Evolutionary conservation across 345 rosid species (phyloP), one percentile per base, ranked within the genome.

Genomic region (Mangifera indica): DNA sequence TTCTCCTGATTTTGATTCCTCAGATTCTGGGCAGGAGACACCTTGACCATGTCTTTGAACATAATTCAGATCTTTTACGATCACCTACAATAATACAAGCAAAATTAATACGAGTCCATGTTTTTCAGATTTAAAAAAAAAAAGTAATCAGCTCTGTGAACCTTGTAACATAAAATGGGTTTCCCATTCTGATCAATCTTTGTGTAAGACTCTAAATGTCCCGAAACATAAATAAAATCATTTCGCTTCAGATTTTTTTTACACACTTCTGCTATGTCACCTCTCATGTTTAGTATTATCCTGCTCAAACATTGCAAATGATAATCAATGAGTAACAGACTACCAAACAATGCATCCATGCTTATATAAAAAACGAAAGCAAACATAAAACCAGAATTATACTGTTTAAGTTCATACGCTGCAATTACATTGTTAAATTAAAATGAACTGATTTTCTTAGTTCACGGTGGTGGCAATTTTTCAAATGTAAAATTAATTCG

Each of bases 191-290:
- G 18, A 21, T 60, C 72, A 67, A 67, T 48, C 61, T 67, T 76
- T 37, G 63, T 15, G 70, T 71, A 81, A 34, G 81, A 84, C 34
- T 10, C 73, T 21, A 94, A 81, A 3, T 20, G 70, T 37, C 97
- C 98, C 0, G 88, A 85, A 63, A 94, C 92, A 81, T 79, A 85
- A 9, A 89, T 75, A 22, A 64, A 67, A 80, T 90, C 98, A 71
- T 87, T 76, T 25, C 34, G 87, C 75, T 82, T 85, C 78, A 92
- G 46, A 82, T 90, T 86, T 51, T 76, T 70, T 17, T 80, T 22
- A 29, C 90, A 91, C 60, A 54, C 76, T 70, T 71, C 64, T 15
- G 89, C 97, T 72, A 87, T 69, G 49, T 74, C 79, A 1, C 64
- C 71, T 89, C 85, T 77, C 85, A 88, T 82, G 17, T 45, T 54